These are phyloP conservation scores for Fistulinella prunicolor DNA, from an alignment of 768 basidiomycete genomes.

Conservation along the genomic window DNA sequence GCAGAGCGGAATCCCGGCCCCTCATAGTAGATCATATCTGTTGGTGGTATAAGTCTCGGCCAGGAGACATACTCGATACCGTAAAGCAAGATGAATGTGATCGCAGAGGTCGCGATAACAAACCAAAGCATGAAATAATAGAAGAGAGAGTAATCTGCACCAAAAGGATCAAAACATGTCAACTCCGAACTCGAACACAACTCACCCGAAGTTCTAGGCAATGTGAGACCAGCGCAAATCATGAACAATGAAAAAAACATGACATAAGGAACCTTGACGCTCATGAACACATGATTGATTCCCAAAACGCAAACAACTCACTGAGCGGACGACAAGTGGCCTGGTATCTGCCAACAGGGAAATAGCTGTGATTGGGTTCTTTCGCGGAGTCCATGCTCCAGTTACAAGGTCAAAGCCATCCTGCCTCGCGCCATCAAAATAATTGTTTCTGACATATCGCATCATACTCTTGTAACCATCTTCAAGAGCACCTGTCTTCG, in stretches of 20 bases:
- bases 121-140: constrained; percentile 88
- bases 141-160: constrained; percentile 74
- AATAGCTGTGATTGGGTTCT: constrained; percentile 63
- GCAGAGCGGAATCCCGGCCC: constrained; percentile 86
- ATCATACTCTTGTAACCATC: constrained; percentile 83
- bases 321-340: constrained; percentile 81
- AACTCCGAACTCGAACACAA: constrained; percentile 10
- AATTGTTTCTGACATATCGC: constrained; percentile 94
- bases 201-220: constrained; percentile 86
- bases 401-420: constrained; percentile 95
- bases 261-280: constrained; percentile 73
- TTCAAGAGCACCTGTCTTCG: constrained; percentile 71
- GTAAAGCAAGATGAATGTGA: constrained; percentile 74
- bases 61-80: constrained; percentile 95
- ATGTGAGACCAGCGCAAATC: constrained; percentile 80
- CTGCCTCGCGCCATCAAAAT: constrained; percentile 90
- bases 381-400: constrained; percentile 85
- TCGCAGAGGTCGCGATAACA: constrained; percentile 54
- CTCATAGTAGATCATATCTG: constrained; percentile 78
- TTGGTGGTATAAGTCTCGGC: constrained; percentile 81
- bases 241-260: constrained; percentile 82
- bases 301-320: constrained; percentile 38
- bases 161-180: constrained; percentile 1
- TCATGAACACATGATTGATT: constrained; percentile 3
- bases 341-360: constrained; percentile 75